phyloP scores from a whole-genome alignment of 225 moss, liverwort and hornwort genomes.

The Physcomitrellopsis africana region DNA sequence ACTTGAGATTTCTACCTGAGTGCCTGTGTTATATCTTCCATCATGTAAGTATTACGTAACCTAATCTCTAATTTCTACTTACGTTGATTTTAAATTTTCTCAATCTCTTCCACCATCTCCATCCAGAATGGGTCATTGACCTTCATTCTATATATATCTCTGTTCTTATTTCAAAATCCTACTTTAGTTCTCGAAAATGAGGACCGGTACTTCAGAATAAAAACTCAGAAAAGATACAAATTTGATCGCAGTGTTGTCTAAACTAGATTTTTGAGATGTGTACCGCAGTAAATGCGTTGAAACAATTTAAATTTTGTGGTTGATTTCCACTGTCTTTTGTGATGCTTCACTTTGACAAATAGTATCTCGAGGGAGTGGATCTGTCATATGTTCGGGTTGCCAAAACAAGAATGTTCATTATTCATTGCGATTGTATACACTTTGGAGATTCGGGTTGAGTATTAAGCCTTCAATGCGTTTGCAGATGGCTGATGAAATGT shows the following conservation, averaged over 20 bases:
- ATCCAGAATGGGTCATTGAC: neutral
- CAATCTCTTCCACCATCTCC: neutral
- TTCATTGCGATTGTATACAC: slow-evolving; percentile 9
- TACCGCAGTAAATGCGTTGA: neutral
- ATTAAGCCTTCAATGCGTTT: slow-evolving; percentile 23
- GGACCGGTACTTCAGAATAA: neutral
- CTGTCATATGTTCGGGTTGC: slow-evolving; percentile 15
- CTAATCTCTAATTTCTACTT: neutral
- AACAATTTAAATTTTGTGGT: neutral
- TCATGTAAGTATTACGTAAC: slow-evolving; percentile 58
- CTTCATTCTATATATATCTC: slow-evolving; percentile 4
- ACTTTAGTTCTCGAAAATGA: slow-evolving; percentile 17
- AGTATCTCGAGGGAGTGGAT: neutral
- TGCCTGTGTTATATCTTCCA: slow-evolving; percentile 98
- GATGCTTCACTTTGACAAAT: slow-evolving; percentile 17
- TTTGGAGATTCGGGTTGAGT: slow-evolving; percentile 6
- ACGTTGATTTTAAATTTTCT: slow-evolving; percentile 5
- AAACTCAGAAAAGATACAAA: neutral
- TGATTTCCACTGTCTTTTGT: neutral
- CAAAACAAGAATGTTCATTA: slow-evolving; percentile 8
- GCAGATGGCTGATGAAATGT: slow-evolving; percentile 92
- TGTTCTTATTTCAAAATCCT: neutral
- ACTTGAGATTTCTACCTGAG: slow-evolving; percentile 91
- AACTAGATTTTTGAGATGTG: neutral
- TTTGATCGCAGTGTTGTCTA: neutral